Conservation (phyloP, 2,329 filamentous ascomycete species). For the Colletotrichum sp. region DNA sequence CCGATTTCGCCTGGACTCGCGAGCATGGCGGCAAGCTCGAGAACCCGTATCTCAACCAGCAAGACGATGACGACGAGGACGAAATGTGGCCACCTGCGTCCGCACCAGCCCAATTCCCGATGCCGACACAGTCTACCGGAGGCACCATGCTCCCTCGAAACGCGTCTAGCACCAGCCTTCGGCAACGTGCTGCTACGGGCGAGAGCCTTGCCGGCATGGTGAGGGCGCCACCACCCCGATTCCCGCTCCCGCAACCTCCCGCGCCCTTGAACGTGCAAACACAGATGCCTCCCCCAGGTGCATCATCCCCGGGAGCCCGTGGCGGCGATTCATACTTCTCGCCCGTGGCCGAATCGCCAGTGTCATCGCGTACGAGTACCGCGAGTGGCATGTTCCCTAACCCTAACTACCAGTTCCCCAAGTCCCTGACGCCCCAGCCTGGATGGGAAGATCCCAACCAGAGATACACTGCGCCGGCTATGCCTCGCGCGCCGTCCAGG, state of each 20-base stretch:
- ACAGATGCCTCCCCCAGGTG: slow-evolving; percentile 40
- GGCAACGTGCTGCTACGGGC: slow-evolving; percentile 77
- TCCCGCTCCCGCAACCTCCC: slow-evolving; percentile 67
- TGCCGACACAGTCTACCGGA: slow-evolving; percentile 34
- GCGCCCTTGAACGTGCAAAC: slow-evolving; percentile 73
- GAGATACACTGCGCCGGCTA: slow-evolving; percentile 87
- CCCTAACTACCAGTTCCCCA: slow-evolving; percentile 71
- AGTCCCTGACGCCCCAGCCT: slow-evolving; percentile 71
- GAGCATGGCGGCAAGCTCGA: slow-evolving; percentile 69
- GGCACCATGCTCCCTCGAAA: slow-evolving; percentile 62
- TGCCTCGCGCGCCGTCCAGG: slow-evolving; percentile 80
- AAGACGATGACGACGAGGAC: slow-evolving; percentile 68
- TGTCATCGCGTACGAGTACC: slow-evolving; percentile 76
- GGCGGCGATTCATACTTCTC: slow-evolving; percentile 92
- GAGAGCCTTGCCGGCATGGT: slow-evolving; percentile 68
- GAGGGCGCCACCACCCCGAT: slow-evolving; percentile 71
- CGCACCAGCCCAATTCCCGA: slow-evolving; percentile 40
- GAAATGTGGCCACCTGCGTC: slow-evolving; percentile 45
- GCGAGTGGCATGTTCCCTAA: slow-evolving; percentile 73
- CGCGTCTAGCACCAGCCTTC: slow-evolving; percentile 75
- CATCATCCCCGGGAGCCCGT: slow-evolving; percentile 65
- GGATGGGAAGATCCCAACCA: slow-evolving; percentile 75
- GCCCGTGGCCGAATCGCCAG: slow-evolving; percentile 79
- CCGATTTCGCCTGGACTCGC: slow-evolving; percentile 83
- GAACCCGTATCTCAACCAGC: slow-evolving; percentile 78